Base-by-base conservation (phyloP, 805 yeast genomes). In the Candida namnaoensis region DNA sequence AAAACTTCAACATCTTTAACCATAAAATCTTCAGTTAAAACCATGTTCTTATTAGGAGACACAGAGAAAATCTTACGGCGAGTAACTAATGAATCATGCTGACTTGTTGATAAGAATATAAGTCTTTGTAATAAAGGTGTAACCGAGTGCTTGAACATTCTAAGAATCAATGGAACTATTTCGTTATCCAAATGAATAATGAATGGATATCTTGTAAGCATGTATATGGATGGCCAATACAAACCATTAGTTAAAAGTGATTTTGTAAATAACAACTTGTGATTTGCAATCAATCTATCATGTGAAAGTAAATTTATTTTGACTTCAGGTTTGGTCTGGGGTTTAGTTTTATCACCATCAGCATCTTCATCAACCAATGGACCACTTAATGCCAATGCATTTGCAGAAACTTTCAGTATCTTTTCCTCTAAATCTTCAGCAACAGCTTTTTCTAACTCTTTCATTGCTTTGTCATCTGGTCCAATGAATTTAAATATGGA, bases 371-470 rank as follows among this genome's bases (percentile, higher is more conserved):
- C 79, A 4, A 71, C 68, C 34, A 90, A 65, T 0, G 96, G 95
- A 9, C 93, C 93, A 6, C 96, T 96, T 50, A 88, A 57, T 0
- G 97, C 93, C 38, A 90, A 63, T 0, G 95, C 95, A 46, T 82
- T 85, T 0, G 86, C 82, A 24, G 76, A 71, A 0, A 90, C 82
- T 46, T 68, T 66, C 50, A 70, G 67, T 0, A 84, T 75, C 44
- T 77, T 72, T 11, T 76, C 76, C 13, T 79, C 78, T 42, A 74
- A 54, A 9, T 69, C 65, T 28, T 64, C 61, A 33, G 73, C 69
- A 54, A 76, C 72, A 5, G 56, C 53, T 1, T 60, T 61, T 34
- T 77, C 71, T 27, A 78, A 62, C 9, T 51, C 50, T 0, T 51
- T 50, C 65, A 83, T 65, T 4, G 61, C 71, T 3, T 63, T 68